Conservation (phyloP, 2,329 filamentous ascomycete genomes). For the Colletotrichum somersetense region DNA sequence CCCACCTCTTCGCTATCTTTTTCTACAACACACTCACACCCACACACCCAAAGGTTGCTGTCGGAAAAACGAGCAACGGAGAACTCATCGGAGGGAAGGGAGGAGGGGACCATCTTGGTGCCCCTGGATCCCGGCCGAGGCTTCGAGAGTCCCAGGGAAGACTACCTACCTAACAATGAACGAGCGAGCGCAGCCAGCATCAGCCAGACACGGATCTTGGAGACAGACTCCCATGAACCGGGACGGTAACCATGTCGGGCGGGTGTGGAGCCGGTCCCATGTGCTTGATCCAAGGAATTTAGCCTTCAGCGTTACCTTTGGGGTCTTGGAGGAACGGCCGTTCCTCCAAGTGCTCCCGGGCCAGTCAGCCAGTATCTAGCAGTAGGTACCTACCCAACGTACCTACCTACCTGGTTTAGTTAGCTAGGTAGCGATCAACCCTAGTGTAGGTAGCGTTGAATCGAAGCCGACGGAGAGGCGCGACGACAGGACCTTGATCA, state of each 20-base stretch:
- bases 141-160: conserved; percentile 29
- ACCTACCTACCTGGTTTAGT: too few relatives aligned
- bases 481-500: not conserved
- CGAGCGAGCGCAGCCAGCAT: conserved; percentile 32
- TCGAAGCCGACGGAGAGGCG: not conserved
- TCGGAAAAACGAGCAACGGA: conserved; percentile 25
- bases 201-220: conserved; percentile 36
- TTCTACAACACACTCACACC: not conserved
- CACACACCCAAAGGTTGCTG: conserved; percentile 11
- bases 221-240: conserved; percentile 30
- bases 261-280: conserved; percentile 35
- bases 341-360: conserved; percentile 25
- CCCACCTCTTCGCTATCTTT: not conserved
- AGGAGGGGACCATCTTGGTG: conserved; percentile 26
- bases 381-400: not conserved
- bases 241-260: conserved; percentile 34
- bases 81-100: conserved; percentile 8
- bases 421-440: not conserved
- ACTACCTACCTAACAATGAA: conserved; percentile 21
- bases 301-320: conserved; percentile 40
- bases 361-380: conserved; percentile 10
- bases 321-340: too few relatives aligned
- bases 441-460: not conserved
- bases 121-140: conserved; percentile 33
- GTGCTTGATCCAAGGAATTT: conserved; percentile 40